These are phyloP conservation scores for Raphidocelis subcapitata DNA, from an alignment of 139 green algal species.

Conservation along the genomic window DNA sequence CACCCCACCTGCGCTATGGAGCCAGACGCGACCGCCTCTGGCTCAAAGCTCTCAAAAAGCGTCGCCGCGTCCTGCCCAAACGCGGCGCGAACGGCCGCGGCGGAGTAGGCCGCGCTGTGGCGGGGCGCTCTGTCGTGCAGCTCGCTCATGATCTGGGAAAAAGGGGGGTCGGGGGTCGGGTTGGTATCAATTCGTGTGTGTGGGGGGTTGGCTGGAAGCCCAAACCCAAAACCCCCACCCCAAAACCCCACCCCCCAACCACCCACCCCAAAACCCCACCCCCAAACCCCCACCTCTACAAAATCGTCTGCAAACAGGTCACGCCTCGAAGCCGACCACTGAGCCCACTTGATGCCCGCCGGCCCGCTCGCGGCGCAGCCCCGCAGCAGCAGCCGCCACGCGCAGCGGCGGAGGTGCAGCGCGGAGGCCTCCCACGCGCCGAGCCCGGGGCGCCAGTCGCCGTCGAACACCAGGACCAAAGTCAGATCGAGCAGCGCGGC, in stretches of 20 bases:
- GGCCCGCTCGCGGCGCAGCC: constrained; percentile 58
- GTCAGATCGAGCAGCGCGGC: constrained; percentile 12
- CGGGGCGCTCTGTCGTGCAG: constrained; percentile 76
- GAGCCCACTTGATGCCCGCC: constrained; percentile 82
- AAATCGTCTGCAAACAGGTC: constrained; percentile 95
- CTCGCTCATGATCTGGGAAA: constrained; percentile 73
- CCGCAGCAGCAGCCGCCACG: constrained; percentile 60
- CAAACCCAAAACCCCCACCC: too few relatives aligned
- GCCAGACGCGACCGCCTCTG: constrained; percentile 81
- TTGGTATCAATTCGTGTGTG: too few relatives aligned
- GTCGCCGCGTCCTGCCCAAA: constrained; percentile 69
- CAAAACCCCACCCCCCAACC: too few relatives aligned
- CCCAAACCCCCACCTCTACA: too few relatives aligned
- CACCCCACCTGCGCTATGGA: constrained; percentile 92
- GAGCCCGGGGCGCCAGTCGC: constrained; percentile 6
- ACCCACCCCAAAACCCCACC: too few relatives aligned
- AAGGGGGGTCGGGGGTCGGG: too few relatives aligned
- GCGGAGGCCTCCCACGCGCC: constrained; percentile 22
- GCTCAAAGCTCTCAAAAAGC: constrained; percentile 87
- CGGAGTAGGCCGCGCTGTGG: constrained; percentile 59
- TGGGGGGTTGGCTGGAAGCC: too few relatives aligned
- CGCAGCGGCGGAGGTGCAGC: constrained; percentile 25
- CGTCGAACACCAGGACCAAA: constrained; percentile 18
- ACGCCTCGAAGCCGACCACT: constrained; percentile 89
- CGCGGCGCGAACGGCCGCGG: constrained; percentile 62